phyloP scores from a whole-genome alignment of 176 grass and related monocot genomes.

The maize (Zea mays) region Zm-B73-REFERENCE-NAM-5.0 NC_050103.1:14404001-14404500 shows the following conservation, averaged over 20 bases:
- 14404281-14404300: too few species aligned
- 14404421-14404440: too few species aligned
- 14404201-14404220: neutral
- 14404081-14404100: neutral
- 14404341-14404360: too few species aligned
- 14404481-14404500: neutral
- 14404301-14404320: too few species aligned
- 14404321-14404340: too few species aligned
- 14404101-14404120: neutral
- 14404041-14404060: too few species aligned
- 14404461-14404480: neutral
- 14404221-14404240: neutral
- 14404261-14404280: neutral
- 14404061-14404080: too few species aligned
- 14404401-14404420: too few species aligned
- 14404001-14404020: too few species aligned
- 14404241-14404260: neutral
- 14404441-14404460: neutral
- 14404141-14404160: neutral
- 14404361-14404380: too few species aligned
- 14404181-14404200: neutral
- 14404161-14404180: neutral
- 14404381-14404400: too few species aligned
- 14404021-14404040: too few species aligned
- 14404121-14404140: neutral